A percentile compares a stretch with the other conserved stretches of the same genome.
phyloP scores from a whole-genome alignment of 208 protist genomes.

The Acanthamoeba healyi region DNA sequence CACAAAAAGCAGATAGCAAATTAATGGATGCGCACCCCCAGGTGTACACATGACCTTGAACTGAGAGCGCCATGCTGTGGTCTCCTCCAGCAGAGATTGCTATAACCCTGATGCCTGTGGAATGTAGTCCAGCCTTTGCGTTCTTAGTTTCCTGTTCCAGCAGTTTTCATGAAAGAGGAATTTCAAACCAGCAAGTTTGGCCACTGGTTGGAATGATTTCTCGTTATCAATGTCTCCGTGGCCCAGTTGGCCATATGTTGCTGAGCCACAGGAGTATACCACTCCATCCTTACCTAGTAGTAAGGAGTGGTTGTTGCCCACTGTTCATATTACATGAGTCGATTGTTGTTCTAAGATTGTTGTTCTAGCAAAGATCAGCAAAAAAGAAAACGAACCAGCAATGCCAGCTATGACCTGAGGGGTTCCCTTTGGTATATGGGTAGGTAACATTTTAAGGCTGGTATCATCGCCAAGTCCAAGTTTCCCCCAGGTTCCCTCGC shows the following conservation, averaged over 20 bases:
- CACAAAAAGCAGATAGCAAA: too few relatives aligned
- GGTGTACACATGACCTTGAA: background rate
- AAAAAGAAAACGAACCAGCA: background rate
- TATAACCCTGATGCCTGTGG: background rate
- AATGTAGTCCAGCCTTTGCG: too few relatives aligned
- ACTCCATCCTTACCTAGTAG: background rate
- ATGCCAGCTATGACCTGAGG: background rate
- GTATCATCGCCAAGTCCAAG: slow-evolving; percentile 66
- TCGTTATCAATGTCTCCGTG: background rate
- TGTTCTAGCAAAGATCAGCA: too few relatives aligned
- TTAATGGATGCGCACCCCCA: background rate
- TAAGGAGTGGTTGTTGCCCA: background rate
- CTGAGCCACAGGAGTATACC: background rate
- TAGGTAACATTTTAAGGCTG: background rate
- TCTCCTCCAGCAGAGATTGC: background rate
- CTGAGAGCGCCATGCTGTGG: background rate
- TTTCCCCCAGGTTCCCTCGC: background rate
- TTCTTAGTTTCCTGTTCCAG: too few relatives aligned
- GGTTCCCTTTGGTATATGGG: background rate
- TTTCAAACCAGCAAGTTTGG: background rate
- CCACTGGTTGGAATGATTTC: background rate
- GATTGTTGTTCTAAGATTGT: too few relatives aligned
- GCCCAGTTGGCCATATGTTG: background rate
- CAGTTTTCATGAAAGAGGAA: too few relatives aligned
- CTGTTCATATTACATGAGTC: too few relatives aligned